A percentile compares a stretch with the other conserved stretches of the same genome.
phyloP scores from a whole-genome alignment of 2,329 filamentous ascomycete species.

The Aspergillus quadricinctus region DNA sequence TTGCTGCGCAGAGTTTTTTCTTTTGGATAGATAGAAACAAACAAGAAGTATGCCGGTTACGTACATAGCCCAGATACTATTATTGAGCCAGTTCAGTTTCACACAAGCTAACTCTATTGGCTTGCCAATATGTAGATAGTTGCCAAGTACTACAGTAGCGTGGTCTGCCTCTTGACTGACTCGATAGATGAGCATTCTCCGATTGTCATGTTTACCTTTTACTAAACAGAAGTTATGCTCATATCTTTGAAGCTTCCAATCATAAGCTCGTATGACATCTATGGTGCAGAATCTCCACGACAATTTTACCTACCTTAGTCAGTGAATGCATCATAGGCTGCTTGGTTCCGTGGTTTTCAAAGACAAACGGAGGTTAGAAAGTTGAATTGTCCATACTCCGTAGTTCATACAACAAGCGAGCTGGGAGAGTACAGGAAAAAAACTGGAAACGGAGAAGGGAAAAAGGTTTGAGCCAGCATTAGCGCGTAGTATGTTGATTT shows the following conservation, averaged over 20 bases:
- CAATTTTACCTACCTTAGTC: neutral
- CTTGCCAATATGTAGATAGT: neutral
- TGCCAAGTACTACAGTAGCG: neutral
- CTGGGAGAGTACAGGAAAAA: neutral
- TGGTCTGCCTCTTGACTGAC: neutral
- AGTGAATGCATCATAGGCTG: slow-evolving; percentile 13
- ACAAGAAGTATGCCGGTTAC: slow-evolving; percentile 5
- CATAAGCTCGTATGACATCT: neutral
- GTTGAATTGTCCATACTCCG: neutral
- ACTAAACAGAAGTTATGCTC: neutral
- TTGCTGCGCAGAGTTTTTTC: slow-evolving; percentile 15
- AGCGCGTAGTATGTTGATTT: slow-evolving; percentile 5
- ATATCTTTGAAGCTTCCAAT: neutral
- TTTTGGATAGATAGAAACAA: slow-evolving; percentile 11
- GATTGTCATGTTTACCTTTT: neutral
- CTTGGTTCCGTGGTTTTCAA: slow-evolving; percentile 10
- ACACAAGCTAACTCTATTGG: neutral
- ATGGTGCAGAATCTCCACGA: neutral
- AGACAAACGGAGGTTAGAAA: neutral
- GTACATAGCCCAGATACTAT: neutral
- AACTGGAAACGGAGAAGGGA: neutral
- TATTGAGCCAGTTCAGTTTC: neutral
- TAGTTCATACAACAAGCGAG: neutral
- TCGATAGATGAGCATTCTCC: neutral
- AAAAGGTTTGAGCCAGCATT: slow-evolving; percentile 2